Evolutionary conservation across 1,139 yeast species (phyloP).

Genomic region (Maudiozyma humilis): DNA sequence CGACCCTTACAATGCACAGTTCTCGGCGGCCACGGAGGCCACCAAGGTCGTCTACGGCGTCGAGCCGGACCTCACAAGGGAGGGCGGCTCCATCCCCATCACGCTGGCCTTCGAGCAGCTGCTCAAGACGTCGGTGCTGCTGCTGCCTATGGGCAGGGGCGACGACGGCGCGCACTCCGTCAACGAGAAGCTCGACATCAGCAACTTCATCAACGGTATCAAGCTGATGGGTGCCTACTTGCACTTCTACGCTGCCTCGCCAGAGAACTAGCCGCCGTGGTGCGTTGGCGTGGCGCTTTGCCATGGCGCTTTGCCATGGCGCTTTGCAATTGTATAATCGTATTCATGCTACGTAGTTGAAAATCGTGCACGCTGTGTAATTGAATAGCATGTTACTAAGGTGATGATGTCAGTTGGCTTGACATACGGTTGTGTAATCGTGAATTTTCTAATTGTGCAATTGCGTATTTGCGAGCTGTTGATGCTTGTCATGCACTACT

Average conservation of each 20-base stretch:
- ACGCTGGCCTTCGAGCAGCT: constrained; percentile 85
- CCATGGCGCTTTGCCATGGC: not conserved
- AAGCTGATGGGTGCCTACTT: constrained; percentile 91
- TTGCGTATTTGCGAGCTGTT: too few species aligned
- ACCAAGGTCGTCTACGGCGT: constrained; percentile 91
- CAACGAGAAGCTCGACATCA: constrained; percentile 83
- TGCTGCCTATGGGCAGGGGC: constrained; percentile 96
- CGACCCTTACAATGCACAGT: constrained; percentile 86
- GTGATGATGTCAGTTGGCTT: too few species aligned
- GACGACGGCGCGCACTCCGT: constrained; percentile 99
- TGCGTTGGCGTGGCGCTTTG: not conserved
- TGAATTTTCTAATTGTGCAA: too few species aligned
- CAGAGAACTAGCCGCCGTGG: constrained; percentile 16
- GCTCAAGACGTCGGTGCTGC: constrained; percentile 73
- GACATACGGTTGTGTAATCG: too few species aligned
- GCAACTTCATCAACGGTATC: constrained; percentile 88
- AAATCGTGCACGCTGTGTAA: too few species aligned
- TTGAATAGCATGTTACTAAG: too few species aligned
- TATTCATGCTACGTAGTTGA: too few species aligned
- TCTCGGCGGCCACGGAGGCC: constrained; percentile 90
- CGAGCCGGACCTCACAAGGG: constrained; percentile 94
- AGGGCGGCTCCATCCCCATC: constrained; percentile 97
- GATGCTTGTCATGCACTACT: too few species aligned
- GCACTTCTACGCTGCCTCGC: constrained; percentile 61
- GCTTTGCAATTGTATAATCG: too few species aligned